These are phyloP conservation scores for Globisporangium emineosum DNA, from an alignment of 352 stramenopile genomes.

Conservation along the genomic window DNA sequence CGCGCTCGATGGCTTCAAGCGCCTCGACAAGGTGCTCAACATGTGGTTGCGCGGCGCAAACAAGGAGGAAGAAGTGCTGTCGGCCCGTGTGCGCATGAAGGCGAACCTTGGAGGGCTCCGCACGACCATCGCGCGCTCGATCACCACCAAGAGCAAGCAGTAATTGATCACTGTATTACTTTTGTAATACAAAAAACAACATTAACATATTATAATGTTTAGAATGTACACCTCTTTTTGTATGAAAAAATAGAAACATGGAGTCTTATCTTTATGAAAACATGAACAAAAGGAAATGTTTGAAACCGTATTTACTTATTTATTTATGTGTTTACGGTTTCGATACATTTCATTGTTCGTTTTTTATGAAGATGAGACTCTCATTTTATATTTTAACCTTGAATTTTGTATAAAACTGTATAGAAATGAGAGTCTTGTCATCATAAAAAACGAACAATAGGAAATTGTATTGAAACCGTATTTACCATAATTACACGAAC, in stretches of 20 bases:
- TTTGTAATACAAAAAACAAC: too few relatives aligned
- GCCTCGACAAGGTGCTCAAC: constrained; percentile 16
- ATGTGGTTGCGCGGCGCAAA: constrained; percentile 8
- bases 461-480: neutral
- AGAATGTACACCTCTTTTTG: too few relatives aligned
- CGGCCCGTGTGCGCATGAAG: constrained; percentile 9
- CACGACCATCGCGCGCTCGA: constrained; percentile 18
- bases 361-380: neutral
- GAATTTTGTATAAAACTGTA: neutral
- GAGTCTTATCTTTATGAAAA: too few relatives aligned
- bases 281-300: too few relatives aligned
- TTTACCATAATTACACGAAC: too few relatives aligned
- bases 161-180: too few relatives aligned
- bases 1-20: constrained; percentile 18
- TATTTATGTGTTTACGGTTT: too few relatives aligned
- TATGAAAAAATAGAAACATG: too few relatives aligned
- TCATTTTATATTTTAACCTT: neutral
- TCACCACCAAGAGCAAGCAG: constrained; percentile 9
- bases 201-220: too few relatives aligned
- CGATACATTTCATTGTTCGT: neutral
- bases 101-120: constrained; percentile 18
- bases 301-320: too few relatives aligned
- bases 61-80: constrained; percentile 15
- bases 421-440: neutral
- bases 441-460: neutral